These are phyloP conservation scores for Cytospora piceae DNA, from an alignment of 2,329 filamentous ascomycete genomes.

Conservation along the genomic window DNA sequence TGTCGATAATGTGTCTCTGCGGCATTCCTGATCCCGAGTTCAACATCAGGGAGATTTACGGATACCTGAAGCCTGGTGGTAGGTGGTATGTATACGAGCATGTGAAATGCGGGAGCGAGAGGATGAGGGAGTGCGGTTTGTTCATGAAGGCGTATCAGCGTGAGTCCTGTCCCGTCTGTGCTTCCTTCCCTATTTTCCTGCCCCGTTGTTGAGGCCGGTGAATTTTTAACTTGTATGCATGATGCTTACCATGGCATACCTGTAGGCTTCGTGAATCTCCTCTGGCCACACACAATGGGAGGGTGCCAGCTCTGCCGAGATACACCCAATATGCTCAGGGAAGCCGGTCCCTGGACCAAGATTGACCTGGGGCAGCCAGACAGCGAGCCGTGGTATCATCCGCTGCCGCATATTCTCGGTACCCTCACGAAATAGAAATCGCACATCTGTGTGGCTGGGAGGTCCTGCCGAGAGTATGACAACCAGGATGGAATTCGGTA, in stretches of 20 bases:
- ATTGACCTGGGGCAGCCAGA: conserved; percentile 51
- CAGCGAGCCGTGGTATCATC: conserved; percentile 46
- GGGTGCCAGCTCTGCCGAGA: conserved; percentile 56
- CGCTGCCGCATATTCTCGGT: conserved; percentile 55
- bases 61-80: conserved; percentile 62
- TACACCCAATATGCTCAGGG: conserved; percentile 51
- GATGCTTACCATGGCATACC: not conserved
- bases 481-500: not conserved
- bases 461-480: not conserved
- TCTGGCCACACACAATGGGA: conserved; percentile 57
- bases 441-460: not conserved
- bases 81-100: conserved; percentile 68
- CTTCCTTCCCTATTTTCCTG: not conserved
- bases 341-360: conserved; percentile 54
- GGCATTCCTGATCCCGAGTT: conserved; percentile 63
- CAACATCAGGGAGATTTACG: conserved; percentile 60
- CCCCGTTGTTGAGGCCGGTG: not conserved
- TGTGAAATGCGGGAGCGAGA: conserved; percentile 43
- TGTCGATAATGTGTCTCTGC: conserved; percentile 65
- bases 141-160: conserved; percentile 52
- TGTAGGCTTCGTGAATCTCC: conserved; percentile 53
- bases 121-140: conserved; percentile 39
- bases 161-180: not conserved
- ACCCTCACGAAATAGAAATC: conserved; percentile 53
- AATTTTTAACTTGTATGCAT: not conserved